Evolutionary conservation across 75 land plant species (phyloP), one percentile per base, ranked within the genome.

Genomic region (Pseudotsuga menziesii): DNA sequence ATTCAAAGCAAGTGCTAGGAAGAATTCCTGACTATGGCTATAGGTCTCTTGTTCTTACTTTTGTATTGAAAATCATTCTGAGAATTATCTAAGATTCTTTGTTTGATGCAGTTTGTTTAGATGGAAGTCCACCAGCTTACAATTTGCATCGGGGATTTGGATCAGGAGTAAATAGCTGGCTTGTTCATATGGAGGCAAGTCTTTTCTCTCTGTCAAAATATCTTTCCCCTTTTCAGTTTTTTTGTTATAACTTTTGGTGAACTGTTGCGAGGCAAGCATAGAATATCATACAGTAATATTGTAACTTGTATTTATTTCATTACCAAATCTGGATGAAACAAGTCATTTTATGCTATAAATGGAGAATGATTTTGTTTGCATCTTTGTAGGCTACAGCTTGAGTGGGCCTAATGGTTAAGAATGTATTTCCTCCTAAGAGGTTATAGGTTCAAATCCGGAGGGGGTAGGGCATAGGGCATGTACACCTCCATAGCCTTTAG

Each of bases 91-190:
- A 41, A 17, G n/a, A 17, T 84, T 92, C 95, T 92, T 0, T 94
- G 97, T 78, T 73, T n/a, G 27, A 74, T 70, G 82, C 90, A 96
- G 98, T 96, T 59, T 96, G 98, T 77, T 90, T 96, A 83, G 98
- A 96, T 87, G 98, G 98, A 74, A 91, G 94, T 70, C 90, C 98
- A 1, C 97, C 98, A 0, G 98, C 92, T 57, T 96, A 96, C 44
- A 89, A 91, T 60, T 69, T 88, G 19, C 82, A 87, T 74, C 72
- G 56, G 59, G 98, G 98, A 36, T 86, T 59, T 80, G 98, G 98
- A 8, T 58, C 82, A 22, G 94, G 97, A 29, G 74, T 81, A 27
- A 80, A 90, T 56, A 94, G 88, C 60, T 96, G 98, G 98, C 72
- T 96, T 41, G 75, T 96, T 64, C 88, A 85, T 13, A 14, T 96